A percentile compares a stretch with the other conserved stretches of the same genome.
These are phyloP conservation scores for Mortierella hygrophila DNA, from an alignment of 192 early-diverging fungal genomes.

Conservation along the genomic window DNA sequence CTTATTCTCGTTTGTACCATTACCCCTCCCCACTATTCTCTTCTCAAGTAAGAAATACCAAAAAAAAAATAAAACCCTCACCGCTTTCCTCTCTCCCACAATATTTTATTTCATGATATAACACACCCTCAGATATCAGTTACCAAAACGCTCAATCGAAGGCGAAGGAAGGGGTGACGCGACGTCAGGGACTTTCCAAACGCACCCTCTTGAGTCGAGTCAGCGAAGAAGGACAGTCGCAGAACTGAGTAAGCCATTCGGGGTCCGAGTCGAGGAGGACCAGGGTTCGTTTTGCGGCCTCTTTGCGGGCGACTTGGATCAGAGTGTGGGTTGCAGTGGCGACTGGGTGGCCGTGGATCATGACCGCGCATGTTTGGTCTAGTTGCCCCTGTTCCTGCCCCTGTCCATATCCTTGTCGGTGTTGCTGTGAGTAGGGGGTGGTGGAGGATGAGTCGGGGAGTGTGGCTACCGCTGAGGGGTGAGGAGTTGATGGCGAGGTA, in stretches of 20 bases:
- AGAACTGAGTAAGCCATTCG: conserved; percentile 25
- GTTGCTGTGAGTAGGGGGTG: neutral
- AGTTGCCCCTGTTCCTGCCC: neutral
- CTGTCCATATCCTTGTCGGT: neutral
- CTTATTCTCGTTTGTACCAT: conserved; percentile 4
- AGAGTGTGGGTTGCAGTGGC: neutral
- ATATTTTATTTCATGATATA: neutral
- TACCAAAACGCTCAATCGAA: neutral
- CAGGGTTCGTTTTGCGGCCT: conserved; percentile 46
- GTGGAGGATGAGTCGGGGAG: neutral
- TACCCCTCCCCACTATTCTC: neutral
- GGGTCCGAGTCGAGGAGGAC: conserved; percentile 48
- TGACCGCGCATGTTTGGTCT: conserved; percentile 2
- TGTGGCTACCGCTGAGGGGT: neutral
- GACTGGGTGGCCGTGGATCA: conserved; percentile 4
- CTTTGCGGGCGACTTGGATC: conserved; percentile 48
- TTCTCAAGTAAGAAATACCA: neutral
- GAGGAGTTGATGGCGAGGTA: neutral
- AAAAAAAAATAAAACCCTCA: neutral
- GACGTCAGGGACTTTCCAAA: neutral
- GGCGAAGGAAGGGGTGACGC: too few species aligned
- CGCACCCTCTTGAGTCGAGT: neutral
- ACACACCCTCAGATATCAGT: too few species aligned
- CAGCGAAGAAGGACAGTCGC: conserved; percentile 25
- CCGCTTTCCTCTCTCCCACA: neutral